These are phyloP conservation scores for Globisporangium spiculum DNA, from an alignment of 352 stramenopile species.

Conservation along the genomic window DNA sequence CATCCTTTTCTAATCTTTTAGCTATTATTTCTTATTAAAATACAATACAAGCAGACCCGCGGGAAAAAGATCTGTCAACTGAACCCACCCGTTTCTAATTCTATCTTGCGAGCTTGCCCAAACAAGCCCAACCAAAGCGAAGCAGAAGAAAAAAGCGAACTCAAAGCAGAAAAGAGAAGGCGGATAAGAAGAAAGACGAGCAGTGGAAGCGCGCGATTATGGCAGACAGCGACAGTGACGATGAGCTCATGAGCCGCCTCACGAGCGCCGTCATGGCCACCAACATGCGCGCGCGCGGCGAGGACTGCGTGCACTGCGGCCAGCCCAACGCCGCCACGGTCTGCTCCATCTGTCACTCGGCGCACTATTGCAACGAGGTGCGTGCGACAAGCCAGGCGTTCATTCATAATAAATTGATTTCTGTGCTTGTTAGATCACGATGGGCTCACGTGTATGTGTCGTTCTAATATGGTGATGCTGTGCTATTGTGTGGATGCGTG, in stretches of 20 bases:
- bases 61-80: background rate
- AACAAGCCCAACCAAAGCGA: background rate
- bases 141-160: background rate
- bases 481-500: background rate
- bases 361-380: slow-evolving; percentile 75
- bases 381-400: background rate
- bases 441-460: background rate
- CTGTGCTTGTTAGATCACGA: background rate
- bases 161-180: slow-evolving; percentile 3
- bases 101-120: slow-evolving; percentile 3
- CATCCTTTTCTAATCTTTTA: background rate
- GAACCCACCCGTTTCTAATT: slow-evolving; percentile 2
- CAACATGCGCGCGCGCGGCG: slow-evolving; percentile 21
- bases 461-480: background rate
- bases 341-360: slow-evolving; percentile 68
- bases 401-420: background rate
- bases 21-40: background rate
- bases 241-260: slow-evolving; percentile 82
- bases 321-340: slow-evolving; percentile 45
- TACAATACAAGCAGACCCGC: background rate
- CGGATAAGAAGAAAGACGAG: slow-evolving; percentile 1
- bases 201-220: slow-evolving; percentile 19
- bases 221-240: slow-evolving; percentile 83
- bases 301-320: slow-evolving; percentile 78
- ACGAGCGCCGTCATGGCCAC: slow-evolving; percentile 36